Evolutionary conservation across 169 alveolate genomes (phyloP).

Genomic region (Plasmodium chabaudi): DNA sequence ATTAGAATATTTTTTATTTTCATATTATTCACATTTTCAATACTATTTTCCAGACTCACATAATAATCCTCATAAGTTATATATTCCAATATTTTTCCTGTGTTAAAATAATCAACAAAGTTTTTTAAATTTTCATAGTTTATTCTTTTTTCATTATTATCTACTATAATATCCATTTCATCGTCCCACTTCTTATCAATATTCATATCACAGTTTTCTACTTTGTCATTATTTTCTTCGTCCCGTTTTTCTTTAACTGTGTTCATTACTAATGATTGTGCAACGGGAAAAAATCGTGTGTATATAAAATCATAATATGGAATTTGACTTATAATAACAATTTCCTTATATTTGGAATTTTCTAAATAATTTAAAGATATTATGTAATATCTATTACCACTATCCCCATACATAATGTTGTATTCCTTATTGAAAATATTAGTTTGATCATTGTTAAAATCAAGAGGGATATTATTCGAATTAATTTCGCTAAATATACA

Average conservation of each 20-base stretch:
- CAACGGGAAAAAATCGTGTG: constrained; percentile 8
- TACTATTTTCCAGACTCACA: constrained; percentile 6
- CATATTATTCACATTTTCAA: constrained; percentile 35
- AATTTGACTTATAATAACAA: constrained; percentile 41
- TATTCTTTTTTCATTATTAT: not conserved
- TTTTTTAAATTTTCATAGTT: constrained; percentile 10
- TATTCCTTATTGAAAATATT: constrained; percentile 31
- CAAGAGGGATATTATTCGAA: constrained; percentile 8
- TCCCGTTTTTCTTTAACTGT: not conserved
- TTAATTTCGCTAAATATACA: constrained; percentile 47
- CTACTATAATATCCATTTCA: not conserved
- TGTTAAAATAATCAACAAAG: constrained; percentile 18
- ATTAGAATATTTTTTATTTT: constrained; percentile 49
- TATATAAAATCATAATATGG: constrained; percentile 59
- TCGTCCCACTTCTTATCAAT: not conserved
- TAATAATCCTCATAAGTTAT: constrained; percentile 20
- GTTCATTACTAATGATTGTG: constrained; percentile 7
- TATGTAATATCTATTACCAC: constrained; percentile 70
- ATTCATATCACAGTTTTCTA: not conserved
- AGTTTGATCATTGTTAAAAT: constrained; percentile 17
- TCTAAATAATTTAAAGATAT: constrained; percentile 49
- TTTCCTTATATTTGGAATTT: constrained; percentile 35
- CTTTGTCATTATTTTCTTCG: not conserved
- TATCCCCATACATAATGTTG: constrained; percentile 40
- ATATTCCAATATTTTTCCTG: constrained; percentile 17